Evolutionary conservation across 176 grass and related monocot genomes (phyloP), one percentile per base, ranked within the genome.

Genomic region (Oryza officinalis): DNA sequence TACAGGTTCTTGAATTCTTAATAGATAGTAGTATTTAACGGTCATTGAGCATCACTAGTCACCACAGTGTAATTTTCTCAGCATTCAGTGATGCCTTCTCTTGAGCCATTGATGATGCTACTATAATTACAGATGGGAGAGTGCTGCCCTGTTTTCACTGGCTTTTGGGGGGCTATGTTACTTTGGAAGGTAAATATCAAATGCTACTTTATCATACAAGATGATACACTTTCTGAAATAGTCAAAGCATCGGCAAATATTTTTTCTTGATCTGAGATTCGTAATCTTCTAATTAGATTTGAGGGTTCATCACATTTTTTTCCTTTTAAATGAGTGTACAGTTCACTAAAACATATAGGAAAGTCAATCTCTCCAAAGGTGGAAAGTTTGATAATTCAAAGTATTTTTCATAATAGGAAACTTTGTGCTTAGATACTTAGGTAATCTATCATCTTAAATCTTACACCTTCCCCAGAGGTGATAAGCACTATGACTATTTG

Each of bases 141-240:
- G 92, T 43, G 91, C 92, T 80, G 83, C 84, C 50, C 60, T 95
- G 11, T 98, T 95, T 98, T 98, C 95, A 44, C 75, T 98, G 63
- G 88, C 82, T 85, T 98, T 95, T 47, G 95, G 95, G 27, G 95
- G 92, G 13, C 45, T 98, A 87, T 95, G 95, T 73, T 98, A 95
- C 82, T 93, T 93, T 82, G 92, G 92, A 92, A 98, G 90, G 95
- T 95, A 73, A 72, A 18, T 31, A 43, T 50, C 57, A 63, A 63
- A 27, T 76, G 47, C 72, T 81, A 71, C 11, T 80, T 46, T 41
- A 27, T 75, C 77, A 86, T 45, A 40, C 71, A 76, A 81, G 1
- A 63, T 17, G 65, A 67, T 78, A 2, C 65, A 65, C 27, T 84
- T 71, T 17, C 49, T 74, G 4, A 18, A 50, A 71, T 47, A 74